Evolutionary conservation across 805 yeast genomes (phyloP).

Genomic region (Hanseniaspora taiwanica): DNA sequence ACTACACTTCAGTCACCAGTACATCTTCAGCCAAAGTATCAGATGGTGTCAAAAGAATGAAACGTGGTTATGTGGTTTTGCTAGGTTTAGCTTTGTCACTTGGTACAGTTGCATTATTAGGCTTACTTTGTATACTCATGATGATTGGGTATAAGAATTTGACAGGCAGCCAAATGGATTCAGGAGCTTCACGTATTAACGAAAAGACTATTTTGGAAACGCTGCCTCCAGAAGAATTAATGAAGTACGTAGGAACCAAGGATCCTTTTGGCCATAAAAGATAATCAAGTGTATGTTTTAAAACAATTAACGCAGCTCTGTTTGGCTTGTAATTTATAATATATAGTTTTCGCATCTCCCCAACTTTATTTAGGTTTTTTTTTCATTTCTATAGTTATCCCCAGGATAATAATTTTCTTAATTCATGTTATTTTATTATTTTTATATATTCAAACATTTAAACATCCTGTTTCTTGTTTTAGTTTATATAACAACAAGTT

Average conservation of each 20-base stretch:
- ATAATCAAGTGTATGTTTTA: no score
- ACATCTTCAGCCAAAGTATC: conserved; percentile 6
- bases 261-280: not conserved
- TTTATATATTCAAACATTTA: no score
- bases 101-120: conserved; percentile 32
- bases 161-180: conserved; percentile 22
- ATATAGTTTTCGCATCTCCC: no score
- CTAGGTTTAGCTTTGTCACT: conserved; percentile 57
- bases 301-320: no score
- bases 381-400: no score
- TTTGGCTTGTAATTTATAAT: no score
- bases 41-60: conserved; percentile 15
- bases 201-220: conserved; percentile 49
- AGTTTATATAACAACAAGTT: not conserved
- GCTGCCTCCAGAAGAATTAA: conserved; percentile 45
- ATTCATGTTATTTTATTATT: no score
- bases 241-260: conserved; percentile 15
- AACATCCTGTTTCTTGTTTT: not conserved
- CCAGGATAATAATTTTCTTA: no score
- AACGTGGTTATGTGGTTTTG: conserved; percentile 53
- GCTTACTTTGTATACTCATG: conserved; percentile 25
- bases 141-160: conserved; percentile 24
- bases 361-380: no score
- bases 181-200: conserved; percentile 38
- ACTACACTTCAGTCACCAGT: conserved; percentile 6